A percentile compares a stretch with the other conserved stretches of the same genome.
These are phyloP conservation scores for Globisporangium echinulatum DNA, from an alignment of 352 stramenopile genomes.

Conservation along the genomic window DNA sequence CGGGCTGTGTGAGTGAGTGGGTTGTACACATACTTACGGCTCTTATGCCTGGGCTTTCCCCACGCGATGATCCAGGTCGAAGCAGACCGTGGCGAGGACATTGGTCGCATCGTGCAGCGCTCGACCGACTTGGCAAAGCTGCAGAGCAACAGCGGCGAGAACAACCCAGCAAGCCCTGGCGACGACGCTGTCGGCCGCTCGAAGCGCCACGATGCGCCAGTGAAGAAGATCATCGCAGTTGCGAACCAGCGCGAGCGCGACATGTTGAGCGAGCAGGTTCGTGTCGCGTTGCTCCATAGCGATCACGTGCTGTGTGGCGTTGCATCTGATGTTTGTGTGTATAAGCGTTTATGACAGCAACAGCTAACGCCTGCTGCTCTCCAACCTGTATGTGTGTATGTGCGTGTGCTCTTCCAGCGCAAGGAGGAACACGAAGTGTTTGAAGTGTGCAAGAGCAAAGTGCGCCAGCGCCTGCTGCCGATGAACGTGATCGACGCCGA, in stretches of 20 bases:
- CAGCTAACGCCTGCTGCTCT: not conserved
- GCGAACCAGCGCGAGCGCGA: slow-evolving; percentile 91
- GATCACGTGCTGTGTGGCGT: not conserved
- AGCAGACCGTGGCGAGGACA: slow-evolving; percentile 95
- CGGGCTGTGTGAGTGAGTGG: not conserved
- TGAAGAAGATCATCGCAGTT: slow-evolving; percentile 91
- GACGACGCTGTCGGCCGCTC: slow-evolving; percentile 40
- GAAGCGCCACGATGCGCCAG: slow-evolving; percentile 64
- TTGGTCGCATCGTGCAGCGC: slow-evolving; percentile 90
- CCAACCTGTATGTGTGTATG: not conserved
- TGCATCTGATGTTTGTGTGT: no score
- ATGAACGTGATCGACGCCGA: slow-evolving; percentile 98
- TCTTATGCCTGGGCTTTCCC: no score
- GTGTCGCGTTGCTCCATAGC: not conserved
- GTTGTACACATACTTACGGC: not conserved
- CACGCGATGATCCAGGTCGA: slow-evolving; percentile 78
- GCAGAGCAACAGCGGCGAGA: slow-evolving; percentile 13
- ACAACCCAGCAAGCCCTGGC: slow-evolving; percentile 19
- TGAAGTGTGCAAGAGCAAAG: slow-evolving; percentile 95
- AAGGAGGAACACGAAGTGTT: slow-evolving; percentile 95
- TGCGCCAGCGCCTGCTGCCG: slow-evolving; percentile 89
- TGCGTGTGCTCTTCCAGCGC: slow-evolving; percentile 27
- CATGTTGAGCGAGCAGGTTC: slow-evolving; percentile 82
- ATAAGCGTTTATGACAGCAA: not conserved
- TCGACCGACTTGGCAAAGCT: slow-evolving; percentile 83